phyloP scores from a whole-genome alignment of 805 yeast species.

The Kurtzmaniella fragi region DNA sequence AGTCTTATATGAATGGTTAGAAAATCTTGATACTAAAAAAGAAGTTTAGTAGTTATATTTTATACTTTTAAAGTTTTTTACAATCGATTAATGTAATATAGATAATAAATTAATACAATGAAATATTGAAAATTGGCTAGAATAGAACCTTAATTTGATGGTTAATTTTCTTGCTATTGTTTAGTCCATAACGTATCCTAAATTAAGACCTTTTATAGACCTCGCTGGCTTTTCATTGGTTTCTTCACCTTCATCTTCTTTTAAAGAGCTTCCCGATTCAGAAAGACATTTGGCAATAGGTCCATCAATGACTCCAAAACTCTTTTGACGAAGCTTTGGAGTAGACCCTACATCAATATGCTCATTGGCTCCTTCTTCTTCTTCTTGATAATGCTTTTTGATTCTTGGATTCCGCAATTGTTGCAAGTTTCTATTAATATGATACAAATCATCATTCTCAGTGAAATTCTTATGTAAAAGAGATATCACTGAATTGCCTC shows the following conservation, averaged over 20 bases:
- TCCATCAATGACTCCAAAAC: constrained; percentile 9
- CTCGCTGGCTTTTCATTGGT: not conserved
- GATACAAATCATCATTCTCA: constrained; percentile 14
- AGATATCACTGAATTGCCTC: too few relatives aligned
- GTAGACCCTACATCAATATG: not conserved
- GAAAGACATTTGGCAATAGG: constrained; percentile 2
- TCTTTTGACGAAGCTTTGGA: constrained; percentile 10
- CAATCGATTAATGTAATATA: too few relatives aligned
- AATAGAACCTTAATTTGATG: too few relatives aligned
- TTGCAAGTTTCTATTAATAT: constrained; percentile 13
- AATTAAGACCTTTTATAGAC: constrained; percentile 1
- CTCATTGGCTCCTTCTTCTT: constrained; percentile 1
- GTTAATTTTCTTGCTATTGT: too few relatives aligned
- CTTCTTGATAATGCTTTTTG: constrained; percentile 22
- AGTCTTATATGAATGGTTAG: constrained; percentile 40
- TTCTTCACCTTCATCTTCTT: constrained; percentile 1
- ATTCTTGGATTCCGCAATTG: constrained; percentile 23
- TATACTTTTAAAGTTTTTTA: too few relatives aligned
- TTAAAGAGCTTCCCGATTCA: constrained; percentile 3
- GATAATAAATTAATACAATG: too few relatives aligned
- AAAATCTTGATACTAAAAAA: constrained; percentile 20
- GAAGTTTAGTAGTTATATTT: too few relatives aligned
- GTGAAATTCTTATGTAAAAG: not conserved
- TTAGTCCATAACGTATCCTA: constrained; percentile 2
- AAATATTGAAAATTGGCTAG: too few relatives aligned